Conservation (phyloP, 352 stramenopile genomes). For the Globisporangium abappressorium region DNA sequence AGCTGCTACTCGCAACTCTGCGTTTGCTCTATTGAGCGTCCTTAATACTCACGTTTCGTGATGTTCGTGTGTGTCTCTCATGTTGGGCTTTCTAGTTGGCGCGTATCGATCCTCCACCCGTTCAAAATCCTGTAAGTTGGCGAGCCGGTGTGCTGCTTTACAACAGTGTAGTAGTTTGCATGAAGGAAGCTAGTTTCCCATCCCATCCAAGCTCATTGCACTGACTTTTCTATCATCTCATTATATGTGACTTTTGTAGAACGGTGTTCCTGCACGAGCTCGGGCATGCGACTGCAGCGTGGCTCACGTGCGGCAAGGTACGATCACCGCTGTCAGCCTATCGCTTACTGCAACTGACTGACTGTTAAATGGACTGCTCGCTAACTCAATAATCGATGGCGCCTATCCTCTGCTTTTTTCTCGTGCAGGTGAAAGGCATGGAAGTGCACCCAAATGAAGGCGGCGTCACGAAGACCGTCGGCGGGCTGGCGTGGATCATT, state of each 20-base stretch:
- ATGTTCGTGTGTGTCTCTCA: background rate
- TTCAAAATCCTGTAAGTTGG: constrained; percentile 86
- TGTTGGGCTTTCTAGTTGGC: constrained; percentile 56
- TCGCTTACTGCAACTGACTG: background rate
- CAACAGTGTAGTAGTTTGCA: no score
- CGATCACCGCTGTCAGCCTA: background rate
- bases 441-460: constrained; percentile 88
- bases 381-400: background rate
- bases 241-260: constrained; percentile 24
- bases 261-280: constrained; percentile 88
- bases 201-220: background rate
- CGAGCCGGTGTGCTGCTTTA: background rate
- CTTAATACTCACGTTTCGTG: background rate
- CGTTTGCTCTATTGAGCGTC: background rate
- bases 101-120: constrained; percentile 78
- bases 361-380: background rate
- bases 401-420: background rate
- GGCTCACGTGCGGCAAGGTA: constrained; percentile 83
- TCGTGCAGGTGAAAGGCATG: constrained; percentile 74
- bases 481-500: constrained; percentile 69
- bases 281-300: constrained; percentile 76
- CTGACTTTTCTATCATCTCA: background rate
- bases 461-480: constrained; percentile 81
- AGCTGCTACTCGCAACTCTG: no score
- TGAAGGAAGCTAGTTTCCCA: background rate